Conservation (phyloP, 371 early-diverging fungal species). For the Choanephora cucurbitarum region DNA sequence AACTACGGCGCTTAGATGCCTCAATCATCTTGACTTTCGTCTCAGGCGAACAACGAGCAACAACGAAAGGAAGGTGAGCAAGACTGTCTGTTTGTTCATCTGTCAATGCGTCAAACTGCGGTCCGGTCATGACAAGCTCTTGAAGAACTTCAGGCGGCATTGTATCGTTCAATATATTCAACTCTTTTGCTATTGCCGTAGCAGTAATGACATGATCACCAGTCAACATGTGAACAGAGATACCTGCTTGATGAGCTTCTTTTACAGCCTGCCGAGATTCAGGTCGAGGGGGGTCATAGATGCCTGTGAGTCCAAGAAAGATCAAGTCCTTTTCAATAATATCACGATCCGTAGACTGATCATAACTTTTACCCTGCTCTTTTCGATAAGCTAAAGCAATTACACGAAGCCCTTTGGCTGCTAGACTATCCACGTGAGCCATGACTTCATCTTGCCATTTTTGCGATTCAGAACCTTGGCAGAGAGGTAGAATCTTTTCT, state of each 20-base stretch:
- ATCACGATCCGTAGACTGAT: slow-evolving; percentile 37
- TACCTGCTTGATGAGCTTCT: slow-evolving; percentile 86
- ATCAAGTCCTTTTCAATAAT: slow-evolving; percentile 53
- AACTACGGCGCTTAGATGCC: slow-evolving; percentile 54
- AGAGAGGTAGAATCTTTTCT: slow-evolving; percentile 20
- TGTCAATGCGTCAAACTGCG: slow-evolving; percentile 51
- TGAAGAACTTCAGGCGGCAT: slow-evolving; percentile 42
- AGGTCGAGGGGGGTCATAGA: slow-evolving; percentile 84
- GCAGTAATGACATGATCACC: slow-evolving; percentile 93
- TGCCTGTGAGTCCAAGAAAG: slow-evolving; percentile 87
- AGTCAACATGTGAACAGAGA: slow-evolving; percentile 90
- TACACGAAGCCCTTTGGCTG: slow-evolving; percentile 32
- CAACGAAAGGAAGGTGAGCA: slow-evolving; percentile 57
- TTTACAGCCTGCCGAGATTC: slow-evolving; percentile 72
- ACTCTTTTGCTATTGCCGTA: slow-evolving; percentile 71
- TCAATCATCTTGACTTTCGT: slow-evolving; percentile 74
- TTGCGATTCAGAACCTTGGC: neutral
- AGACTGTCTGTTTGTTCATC: slow-evolving; percentile 45
- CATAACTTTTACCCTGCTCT: neutral
- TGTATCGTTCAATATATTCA: slow-evolving; percentile 71
- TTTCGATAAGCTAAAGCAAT: neutral
- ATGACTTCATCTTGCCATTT: neutral
- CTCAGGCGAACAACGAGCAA: slow-evolving; percentile 76
- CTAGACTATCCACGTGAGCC: slow-evolving; percentile 43
- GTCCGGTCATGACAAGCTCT: slow-evolving; percentile 34